Percentiles rank a stretch among this genome's conserved stretches.
Evolutionary conservation across 2,329 filamentous ascomycete genomes (phyloP).

Genomic region (Paramyrothecium roridum): DNA sequence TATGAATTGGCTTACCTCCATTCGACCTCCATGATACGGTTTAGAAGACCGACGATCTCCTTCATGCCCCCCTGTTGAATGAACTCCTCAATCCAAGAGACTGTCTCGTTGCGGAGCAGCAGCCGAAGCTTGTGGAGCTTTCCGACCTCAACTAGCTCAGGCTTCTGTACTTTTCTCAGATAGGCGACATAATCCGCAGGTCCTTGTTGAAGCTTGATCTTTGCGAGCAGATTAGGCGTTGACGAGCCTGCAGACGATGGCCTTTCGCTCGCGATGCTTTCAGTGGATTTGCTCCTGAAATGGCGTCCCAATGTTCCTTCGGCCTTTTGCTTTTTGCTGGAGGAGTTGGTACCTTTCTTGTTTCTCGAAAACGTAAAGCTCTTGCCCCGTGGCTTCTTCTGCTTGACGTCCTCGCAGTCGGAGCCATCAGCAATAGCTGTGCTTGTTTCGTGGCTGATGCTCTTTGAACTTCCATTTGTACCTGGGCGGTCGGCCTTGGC

Average conservation of each 20-base stretch:
- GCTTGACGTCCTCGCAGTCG: slow-evolving; percentile 45
- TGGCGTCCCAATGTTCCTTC: slow-evolving; percentile 62
- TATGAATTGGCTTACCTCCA: slow-evolving; percentile 68
- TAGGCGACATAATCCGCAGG: slow-evolving; percentile 86
- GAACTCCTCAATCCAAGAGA: slow-evolving; percentile 92
- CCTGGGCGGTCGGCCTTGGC: slow-evolving; percentile 40
- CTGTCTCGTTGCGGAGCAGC: slow-evolving; percentile 88
- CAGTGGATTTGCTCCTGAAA: slow-evolving; percentile 69
- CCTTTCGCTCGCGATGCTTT: slow-evolving; percentile 63
- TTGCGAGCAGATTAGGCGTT: slow-evolving; percentile 58
- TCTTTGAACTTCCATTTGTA: slow-evolving; percentile 39
- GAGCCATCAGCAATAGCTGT: slow-evolving; percentile 27
- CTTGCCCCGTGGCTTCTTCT: slow-evolving; percentile 41
- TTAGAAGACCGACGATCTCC: slow-evolving; percentile 80
- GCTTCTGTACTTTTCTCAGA: slow-evolving; percentile 75
- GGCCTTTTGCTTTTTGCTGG: slow-evolving; percentile 71
- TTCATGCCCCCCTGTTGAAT: slow-evolving; percentile 88
- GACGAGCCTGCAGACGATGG: slow-evolving; percentile 51
- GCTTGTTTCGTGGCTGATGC: slow-evolving; percentile 31
- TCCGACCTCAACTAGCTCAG: slow-evolving; percentile 84
- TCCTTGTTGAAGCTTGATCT: slow-evolving; percentile 69
- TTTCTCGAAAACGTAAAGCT: slow-evolving; percentile 75
- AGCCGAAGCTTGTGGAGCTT: slow-evolving; percentile 91
- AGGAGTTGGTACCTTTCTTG: slow-evolving; percentile 61
- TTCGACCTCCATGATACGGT: slow-evolving; percentile 92